phyloP scores from a whole-genome alignment of 108 stramenopile genomes.

The Pseudonitzschia pungens region DNA sequence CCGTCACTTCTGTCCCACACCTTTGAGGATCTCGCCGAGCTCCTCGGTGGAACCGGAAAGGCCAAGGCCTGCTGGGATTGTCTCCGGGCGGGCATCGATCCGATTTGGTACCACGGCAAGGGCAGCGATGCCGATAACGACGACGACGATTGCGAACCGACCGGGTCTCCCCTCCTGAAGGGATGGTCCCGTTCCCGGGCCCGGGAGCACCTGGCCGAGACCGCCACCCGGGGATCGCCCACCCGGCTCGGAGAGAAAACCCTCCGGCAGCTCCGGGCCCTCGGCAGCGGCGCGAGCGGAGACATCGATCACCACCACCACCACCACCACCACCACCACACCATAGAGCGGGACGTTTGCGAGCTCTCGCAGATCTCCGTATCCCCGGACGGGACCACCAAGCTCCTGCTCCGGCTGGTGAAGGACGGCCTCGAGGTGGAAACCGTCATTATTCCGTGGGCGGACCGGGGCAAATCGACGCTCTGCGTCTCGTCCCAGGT shows the following conservation, averaged over 20 bases:
- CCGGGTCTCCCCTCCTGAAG: conserved; percentile 7
- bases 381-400: conserved; percentile 63
- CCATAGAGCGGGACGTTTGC: conserved; percentile 28
- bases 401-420: conserved; percentile 44
- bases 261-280: conserved; percentile 5
- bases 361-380: conserved; percentile 25
- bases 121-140: conserved; percentile 7
- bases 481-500: conserved; percentile 87
- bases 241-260: conserved; percentile 15
- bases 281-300: not conserved
- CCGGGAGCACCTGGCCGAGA: conserved; percentile 2
- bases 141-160: conserved; percentile 19
- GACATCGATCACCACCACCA: too few species aligned
- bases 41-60: conserved; percentile 52
- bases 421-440: conserved; percentile 45
- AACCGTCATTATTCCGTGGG: conserved; percentile 66
- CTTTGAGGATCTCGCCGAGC: conserved; percentile 43
- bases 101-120: conserved; percentile 45
- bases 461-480: conserved; percentile 51
- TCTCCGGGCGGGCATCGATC: conserved; percentile 55
- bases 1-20: conserved; percentile 40
- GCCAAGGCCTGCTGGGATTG: conserved; percentile 55
- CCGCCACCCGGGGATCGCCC: conserved; percentile 7
- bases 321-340: too few species aligned
- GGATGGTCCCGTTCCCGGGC: conserved; percentile 27